Percentiles rank a stretch among this genome's conserved stretches.
Evolutionary conservation across 169 alveolate genomes (phyloP).

Genomic region (Plasmodium vivax): DNA sequence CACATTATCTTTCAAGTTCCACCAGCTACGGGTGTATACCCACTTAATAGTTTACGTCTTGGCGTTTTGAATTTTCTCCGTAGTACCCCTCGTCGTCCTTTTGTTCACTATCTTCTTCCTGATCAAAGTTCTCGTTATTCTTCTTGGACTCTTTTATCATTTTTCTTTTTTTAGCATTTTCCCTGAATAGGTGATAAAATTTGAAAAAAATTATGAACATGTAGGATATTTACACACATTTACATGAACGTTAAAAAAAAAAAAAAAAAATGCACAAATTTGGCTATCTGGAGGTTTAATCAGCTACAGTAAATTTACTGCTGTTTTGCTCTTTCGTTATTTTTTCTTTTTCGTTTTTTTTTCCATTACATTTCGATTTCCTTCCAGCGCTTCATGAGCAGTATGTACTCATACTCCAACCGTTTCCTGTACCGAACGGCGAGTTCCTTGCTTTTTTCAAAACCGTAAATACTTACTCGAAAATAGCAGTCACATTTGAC

Average conservation of each 20-base stretch:
- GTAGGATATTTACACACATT: constrained; percentile 1
- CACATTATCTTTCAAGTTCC: background rate
- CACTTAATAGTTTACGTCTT: constrained; percentile 28
- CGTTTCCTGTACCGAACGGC: constrained; percentile 88
- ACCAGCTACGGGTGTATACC: background rate
- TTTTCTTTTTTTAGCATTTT: constrained; percentile 72
- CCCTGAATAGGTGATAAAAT: constrained; percentile 35
- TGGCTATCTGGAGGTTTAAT: background rate
- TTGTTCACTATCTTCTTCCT: constrained; percentile 30
- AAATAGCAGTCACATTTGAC: constrained; percentile 87
- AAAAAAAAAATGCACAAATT: background rate
- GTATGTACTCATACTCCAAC: constrained; percentile 86
- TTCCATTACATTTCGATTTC: constrained; percentile 75
- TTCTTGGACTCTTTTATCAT: constrained; percentile 30
- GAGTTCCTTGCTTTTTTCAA: constrained; percentile 84
- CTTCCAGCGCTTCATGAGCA: constrained; percentile 87
- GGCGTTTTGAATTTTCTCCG: constrained; percentile 29
- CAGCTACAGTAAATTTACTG: background rate
- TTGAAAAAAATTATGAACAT: constrained; percentile 28
- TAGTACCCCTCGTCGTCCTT: constrained; percentile 9
- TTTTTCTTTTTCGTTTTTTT: constrained; percentile 8
- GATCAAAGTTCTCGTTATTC: constrained; percentile 17
- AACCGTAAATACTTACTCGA: constrained; percentile 86
- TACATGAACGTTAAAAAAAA: constrained; percentile 24
- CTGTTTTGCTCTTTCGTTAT: background rate